These are phyloP conservation scores for Penicillium ucsense DNA, from an alignment of 495 filamentous ascomycete genomes.

Conservation along the genomic window DNA sequence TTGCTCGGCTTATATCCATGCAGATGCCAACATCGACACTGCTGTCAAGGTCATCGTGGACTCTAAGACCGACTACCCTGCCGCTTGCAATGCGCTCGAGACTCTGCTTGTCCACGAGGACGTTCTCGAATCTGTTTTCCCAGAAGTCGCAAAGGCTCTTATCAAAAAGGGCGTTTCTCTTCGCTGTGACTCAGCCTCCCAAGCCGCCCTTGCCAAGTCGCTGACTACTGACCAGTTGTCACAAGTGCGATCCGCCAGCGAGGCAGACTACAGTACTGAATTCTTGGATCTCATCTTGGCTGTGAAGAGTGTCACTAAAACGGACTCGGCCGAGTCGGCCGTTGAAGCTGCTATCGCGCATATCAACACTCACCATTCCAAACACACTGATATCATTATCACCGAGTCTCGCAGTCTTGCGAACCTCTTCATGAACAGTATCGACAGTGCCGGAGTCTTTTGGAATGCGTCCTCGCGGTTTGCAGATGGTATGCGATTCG, in stretches of 20 bases:
- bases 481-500: constrained; percentile 92
- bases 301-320: constrained; percentile 60
- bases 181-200: constrained; percentile 66
- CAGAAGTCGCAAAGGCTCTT: constrained; percentile 59
- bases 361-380: constrained; percentile 85
- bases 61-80: constrained; percentile 87
- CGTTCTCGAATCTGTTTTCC: constrained; percentile 58
- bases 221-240: constrained; percentile 24
- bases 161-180: constrained; percentile 69
- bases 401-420: constrained; percentile 57
- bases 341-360: constrained; percentile 69
- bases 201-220: constrained; percentile 42
- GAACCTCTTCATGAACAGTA: constrained; percentile 65
- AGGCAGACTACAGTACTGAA: constrained; percentile 75
- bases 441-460: constrained; percentile 90
- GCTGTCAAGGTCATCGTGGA: constrained; percentile 77
- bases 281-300: constrained; percentile 81
- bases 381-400: constrained; percentile 90
- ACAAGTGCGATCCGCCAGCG: constrained; percentile 53
- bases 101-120: constrained; percentile 76
- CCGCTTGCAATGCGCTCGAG: constrained; percentile 92
- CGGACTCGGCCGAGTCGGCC: constrained; percentile 15
- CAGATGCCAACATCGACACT: constrained; percentile 61
- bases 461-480: constrained; percentile 95
- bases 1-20: constrained; percentile 80